Evolutionary conservation across 164 flowering plant species (phyloP), one percentile per base, ranked within the genome.

Genomic region (Saururus chinensis): DNA sequence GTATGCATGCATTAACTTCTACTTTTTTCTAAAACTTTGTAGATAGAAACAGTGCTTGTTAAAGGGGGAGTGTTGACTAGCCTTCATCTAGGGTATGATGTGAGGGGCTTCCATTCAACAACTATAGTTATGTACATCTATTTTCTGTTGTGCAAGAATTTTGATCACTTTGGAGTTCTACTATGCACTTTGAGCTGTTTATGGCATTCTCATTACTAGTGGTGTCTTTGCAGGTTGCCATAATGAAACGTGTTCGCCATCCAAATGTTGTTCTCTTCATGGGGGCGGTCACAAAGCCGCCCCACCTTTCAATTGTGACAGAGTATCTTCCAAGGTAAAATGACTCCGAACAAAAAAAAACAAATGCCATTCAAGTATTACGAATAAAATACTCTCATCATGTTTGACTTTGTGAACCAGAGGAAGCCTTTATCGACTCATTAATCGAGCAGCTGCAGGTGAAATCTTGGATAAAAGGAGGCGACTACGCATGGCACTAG

Each of bases 241-340:
- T 93, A 66, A 85, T 93, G 98, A 93, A 93, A 73, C 96, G 96
- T 45, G 80, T 85, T 21, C 93, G 98, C 42, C 98, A 93, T 79
- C 98, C 98, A 57, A 89, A 93, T 78, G 86, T 89, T 65, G 98
- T 93, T 59, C 90, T 93, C 56, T 93, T 93, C 77, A 93, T 93
- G 98, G 98, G 98, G 72, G 98, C 98, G 49, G 98, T 93, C 25
- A 93, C 98, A 59, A 81, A 82, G 73, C 88, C 82, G 65, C 98
- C 96, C 40, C 86, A 89, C 77, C 75, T 93, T 37, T 93, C 98
- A 45, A 93, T 93, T 26, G 95, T 89, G 66, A 93, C 98, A 42
- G 98, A 93, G 64, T 93, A 86, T 76, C 70, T 93, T 55, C 97
- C 96, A 0, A 83, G 97, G 98, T 89, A 58, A 70, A 57, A n/a